Evolutionary conservation across 177 flowering plant genomes (phyloP), one percentile per base, ranked within the genome.

Genomic region (Telopea speciosissima): DNA sequence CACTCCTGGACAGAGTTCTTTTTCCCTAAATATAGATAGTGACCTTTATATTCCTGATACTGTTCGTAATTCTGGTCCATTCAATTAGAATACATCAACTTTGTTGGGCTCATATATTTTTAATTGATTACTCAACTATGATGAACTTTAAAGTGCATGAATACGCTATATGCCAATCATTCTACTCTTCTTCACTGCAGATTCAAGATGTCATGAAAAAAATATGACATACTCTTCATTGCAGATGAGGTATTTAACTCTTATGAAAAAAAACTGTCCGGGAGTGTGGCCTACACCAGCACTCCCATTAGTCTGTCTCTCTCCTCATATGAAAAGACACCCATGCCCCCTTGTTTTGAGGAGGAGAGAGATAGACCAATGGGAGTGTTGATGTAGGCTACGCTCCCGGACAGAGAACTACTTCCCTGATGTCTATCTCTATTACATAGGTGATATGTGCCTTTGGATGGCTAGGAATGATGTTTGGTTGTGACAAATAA

Each of bases 401-500:
- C n/a, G n/a, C n/a, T n/a, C n/a, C n/a, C n/a, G n/a, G n/a, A n/a
- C n/a, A n/a, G n/a, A n/a, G n/a, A n/a, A n/a, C n/a, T n/a, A n/a
- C n/a, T n/a, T n/a, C n/a, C n/a, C n/a, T n/a, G n/a, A n/a, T n/a
- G n/a, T n/a, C 24, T 17, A 7, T 70, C 62, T 68, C 31, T 33
- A 3, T 36, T 6, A 69, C 68, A 33, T 66, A 91, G 97, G 97
- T 92, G 0, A 91, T 95, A 24, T 91, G 98, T 82, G 99, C 90
- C 26, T 95, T 95, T 79, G 99, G 99, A 77, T 87, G 99, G 81
- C 90, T 95, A 12, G 99, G 99, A 36, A 86, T 94, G 60, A 90
- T 91, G 98, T 95, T 79, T 81, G 98, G 99, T 19, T 87, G 93
- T 78, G 99, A 95, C 76, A 95, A 90, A 80, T 95, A 91, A 78